Percentiles rank a stretch among this genome's conserved stretches.
These are phyloP conservation scores for Leccinum colubrinum DNA, from an alignment of 1,284 basidiomycete genomes.

Conservation along the genomic window DNA sequence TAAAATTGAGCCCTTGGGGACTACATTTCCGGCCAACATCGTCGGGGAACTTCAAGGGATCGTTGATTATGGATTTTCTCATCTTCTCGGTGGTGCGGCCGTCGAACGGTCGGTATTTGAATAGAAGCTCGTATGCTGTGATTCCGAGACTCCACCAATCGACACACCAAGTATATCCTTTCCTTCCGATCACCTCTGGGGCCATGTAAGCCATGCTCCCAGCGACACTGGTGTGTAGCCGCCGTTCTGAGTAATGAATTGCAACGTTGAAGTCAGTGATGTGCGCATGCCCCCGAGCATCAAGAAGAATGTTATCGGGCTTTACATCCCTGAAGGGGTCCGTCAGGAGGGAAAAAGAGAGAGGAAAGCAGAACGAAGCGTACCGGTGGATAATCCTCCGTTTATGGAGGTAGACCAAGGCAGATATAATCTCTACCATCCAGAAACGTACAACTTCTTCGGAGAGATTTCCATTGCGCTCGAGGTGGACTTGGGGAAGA, in stretches of 20 bases:
- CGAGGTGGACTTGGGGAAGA: slow-evolving; percentile 75
- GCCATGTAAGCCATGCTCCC: slow-evolving; percentile 99
- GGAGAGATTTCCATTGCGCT: slow-evolving; percentile 73
- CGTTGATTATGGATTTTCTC: slow-evolving; percentile 77
- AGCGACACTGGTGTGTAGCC: slow-evolving; percentile 88
- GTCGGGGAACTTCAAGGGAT: slow-evolving; percentile 63
- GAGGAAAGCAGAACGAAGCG: slow-evolving; percentile 21
- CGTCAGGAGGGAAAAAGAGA: slow-evolving; percentile 25
- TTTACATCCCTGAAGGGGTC: slow-evolving; percentile 77
- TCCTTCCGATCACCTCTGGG: slow-evolving; percentile 79
- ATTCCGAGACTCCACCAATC: slow-evolving; percentile 97
- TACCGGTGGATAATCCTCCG: slow-evolving; percentile 94
- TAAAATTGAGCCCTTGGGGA: slow-evolving; percentile 39
- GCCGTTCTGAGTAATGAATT: slow-evolving; percentile 89
- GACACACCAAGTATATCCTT: slow-evolving; percentile 84
- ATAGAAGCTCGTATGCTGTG: slow-evolving; percentile 86
- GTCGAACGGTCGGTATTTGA: slow-evolving; percentile 86
- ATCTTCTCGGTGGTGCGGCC: slow-evolving; percentile 85
- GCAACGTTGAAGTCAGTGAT: slow-evolving; percentile 99
- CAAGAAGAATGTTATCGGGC: slow-evolving; percentile 95
- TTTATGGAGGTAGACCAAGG: slow-evolving; percentile 86
- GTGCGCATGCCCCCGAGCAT: slow-evolving; percentile 91
- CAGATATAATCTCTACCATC: slow-evolving; percentile 85
- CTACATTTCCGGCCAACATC: slow-evolving; percentile 46
- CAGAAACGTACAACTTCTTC: slow-evolving; percentile 89